Evolutionary conservation across 129 eudicot genomes (phyloP).

Genomic region (Escallonia herrerae): DNA sequence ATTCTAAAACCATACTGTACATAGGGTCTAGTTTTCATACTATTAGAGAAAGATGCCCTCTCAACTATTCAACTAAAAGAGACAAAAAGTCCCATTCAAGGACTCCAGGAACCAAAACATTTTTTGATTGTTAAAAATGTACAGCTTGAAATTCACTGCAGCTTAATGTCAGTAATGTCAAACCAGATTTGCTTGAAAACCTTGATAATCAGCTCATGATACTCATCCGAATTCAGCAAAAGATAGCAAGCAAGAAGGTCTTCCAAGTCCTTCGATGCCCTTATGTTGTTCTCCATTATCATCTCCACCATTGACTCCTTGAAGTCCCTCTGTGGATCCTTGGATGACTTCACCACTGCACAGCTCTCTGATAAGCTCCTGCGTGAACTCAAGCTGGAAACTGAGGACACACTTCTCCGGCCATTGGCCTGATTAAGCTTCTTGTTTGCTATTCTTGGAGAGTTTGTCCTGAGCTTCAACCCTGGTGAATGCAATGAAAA

Average conservation of each 20-base stretch:
- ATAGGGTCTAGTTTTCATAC: too few species aligned
- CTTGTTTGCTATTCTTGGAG: conserved; percentile 43
- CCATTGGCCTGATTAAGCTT: conserved; percentile 31
- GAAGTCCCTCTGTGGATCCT: conserved; percentile 54
- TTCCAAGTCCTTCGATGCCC: conserved; percentile 59
- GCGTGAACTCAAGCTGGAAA: not conserved
- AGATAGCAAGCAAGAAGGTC: conserved; percentile 79
- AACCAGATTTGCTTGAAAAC: conserved; percentile 86
- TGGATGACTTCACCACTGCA: conserved; percentile 55
- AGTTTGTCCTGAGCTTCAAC: conserved; percentile 37
- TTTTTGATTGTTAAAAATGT: too few species aligned
- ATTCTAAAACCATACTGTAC: too few species aligned
- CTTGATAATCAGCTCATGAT: conserved; percentile 60
- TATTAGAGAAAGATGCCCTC: too few species aligned
- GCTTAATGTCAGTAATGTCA: conserved; percentile 25
- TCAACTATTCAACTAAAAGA: too few species aligned
- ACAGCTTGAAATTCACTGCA: conserved; percentile 4
- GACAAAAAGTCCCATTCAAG: too few species aligned
- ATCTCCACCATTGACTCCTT: conserved; percentile 87
- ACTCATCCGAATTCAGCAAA: conserved; percentile 58
- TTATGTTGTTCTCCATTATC: conserved; percentile 58
- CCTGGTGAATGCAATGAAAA: conserved; percentile 15
- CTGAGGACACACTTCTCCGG: conserved; percentile 31
- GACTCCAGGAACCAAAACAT: too few species aligned
- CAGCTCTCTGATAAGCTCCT: conserved; percentile 42